Evolutionary conservation across 2,329 filamentous ascomycete species (phyloP), one percentile per base, ranked within the genome.

Genomic region (Ascocoryne sarcoides): DNA sequence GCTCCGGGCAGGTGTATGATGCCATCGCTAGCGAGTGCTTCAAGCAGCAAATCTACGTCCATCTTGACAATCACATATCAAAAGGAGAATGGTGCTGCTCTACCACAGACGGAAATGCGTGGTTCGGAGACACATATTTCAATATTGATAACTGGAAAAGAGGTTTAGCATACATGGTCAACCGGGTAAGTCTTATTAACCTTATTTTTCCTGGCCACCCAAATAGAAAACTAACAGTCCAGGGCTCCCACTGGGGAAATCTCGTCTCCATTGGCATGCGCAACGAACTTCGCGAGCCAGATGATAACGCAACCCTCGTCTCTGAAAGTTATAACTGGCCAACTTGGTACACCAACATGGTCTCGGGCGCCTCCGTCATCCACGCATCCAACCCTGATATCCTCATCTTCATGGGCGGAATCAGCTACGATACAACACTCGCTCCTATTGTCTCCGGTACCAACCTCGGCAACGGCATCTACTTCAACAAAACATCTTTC

Each of bases 51-150:
- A 69, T 79, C 39, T 74, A 75, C 47, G 62, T 79, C 4, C 71
- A 76, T 46, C 62, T 79, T 0, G 75, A 79, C 56, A 79, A 79
- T 52, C 76, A 79, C 55, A 70, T 79, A 46, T 76, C 72, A 8
- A 66, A 64, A 34, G 76, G 65, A 2, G 63, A 63, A 40, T 80
- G 76, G 75, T 79, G 75, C 54, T 79, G 75, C 49, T 65, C 62
- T 7, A 62, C 58, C 0, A 60, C 54, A 0, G 75, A 79, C 37
- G 73, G 72, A 3, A 79, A 79, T 53, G 60, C 66, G 17, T 79
- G 74, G 74, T 79, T 75, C 60, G 73, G 76, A 9, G 77, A 82
- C 52, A 66, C 59, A 0, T 67, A 77, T 50, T 83, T 79, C 47
- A 58, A 72, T 42, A 64, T 70, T 0, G 58, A 63, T 1, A 79